A percentile compares a stretch with the other conserved stretches of the same genome.
Conservation (phyloP, 225 moss, liverwort and hornwort species). For the Takakia lepidozioides region DNA sequence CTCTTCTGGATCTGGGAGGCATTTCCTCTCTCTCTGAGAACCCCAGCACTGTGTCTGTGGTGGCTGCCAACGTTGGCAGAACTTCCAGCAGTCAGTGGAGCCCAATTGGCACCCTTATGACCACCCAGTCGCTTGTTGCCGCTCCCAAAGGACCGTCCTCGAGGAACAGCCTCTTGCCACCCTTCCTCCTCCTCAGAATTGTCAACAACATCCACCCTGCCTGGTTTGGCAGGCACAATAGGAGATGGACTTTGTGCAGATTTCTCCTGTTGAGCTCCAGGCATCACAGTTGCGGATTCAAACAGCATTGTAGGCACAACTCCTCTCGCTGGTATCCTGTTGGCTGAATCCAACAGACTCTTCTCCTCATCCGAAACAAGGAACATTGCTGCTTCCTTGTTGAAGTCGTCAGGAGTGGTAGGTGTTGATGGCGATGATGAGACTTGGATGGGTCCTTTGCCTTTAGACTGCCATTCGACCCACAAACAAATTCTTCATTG, state of each 20-base stretch:
- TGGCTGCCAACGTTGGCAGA: conserved; percentile 10
- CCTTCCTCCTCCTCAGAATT: conserved; percentile 41
- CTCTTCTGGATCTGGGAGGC: conserved; percentile 13
- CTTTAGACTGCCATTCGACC: conserved; percentile 35
- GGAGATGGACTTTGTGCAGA: too few relatives aligned
- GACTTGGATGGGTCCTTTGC: conserved; percentile 14
- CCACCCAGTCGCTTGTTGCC: conserved; percentile 28
- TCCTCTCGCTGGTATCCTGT: conserved; percentile 12
- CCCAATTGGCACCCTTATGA: conserved; percentile 17
- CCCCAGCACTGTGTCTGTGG: conserved; percentile 23
- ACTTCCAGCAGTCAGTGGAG: conserved; percentile 17
- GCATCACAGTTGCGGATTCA: conserved; percentile 1
- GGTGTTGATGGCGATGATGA: conserved; percentile 3
- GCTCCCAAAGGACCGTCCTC: conserved; percentile 30
- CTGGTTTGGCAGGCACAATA: too few relatives aligned
- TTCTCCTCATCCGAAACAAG: conserved; percentile 10
- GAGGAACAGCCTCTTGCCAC: conserved; percentile 55
- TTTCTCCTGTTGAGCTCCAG: too few relatives aligned
- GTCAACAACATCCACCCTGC: conserved; percentile 2
- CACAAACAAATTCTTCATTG: too few relatives aligned
- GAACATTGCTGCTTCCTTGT: conserved; percentile 1
- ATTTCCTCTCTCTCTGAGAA: conserved; percentile 25
- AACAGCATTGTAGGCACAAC: conserved; percentile 2
- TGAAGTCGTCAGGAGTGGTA: conserved; percentile 14
- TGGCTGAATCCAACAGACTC: conserved; percentile 14